phyloP scores from a whole-genome alignment of 164 flowering plant genomes.

The Aristolochia contorta region DNA sequence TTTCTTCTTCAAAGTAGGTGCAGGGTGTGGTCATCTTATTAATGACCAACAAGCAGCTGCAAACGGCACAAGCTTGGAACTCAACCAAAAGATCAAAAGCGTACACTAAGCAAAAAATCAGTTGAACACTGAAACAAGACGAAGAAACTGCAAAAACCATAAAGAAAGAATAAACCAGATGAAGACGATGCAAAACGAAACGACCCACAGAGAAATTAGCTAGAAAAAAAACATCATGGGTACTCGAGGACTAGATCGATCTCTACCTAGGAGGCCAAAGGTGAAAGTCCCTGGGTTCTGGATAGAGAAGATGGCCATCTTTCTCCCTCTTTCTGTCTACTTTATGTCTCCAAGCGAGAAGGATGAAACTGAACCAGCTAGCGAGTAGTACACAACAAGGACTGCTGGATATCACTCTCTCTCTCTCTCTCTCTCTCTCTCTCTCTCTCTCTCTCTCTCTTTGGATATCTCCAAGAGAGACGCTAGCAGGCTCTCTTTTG shows the following conservation, averaged over 20 bases:
- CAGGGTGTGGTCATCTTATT: too few species aligned
- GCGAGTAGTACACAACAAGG: not conserved
- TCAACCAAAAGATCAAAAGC: too few species aligned
- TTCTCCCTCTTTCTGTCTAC: not conserved
- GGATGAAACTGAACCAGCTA: not conserved
- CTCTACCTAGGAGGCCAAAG: constrained; percentile 42
- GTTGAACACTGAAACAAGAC: not conserved
- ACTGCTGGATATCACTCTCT: not conserved
- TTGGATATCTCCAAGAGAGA: not conserved
- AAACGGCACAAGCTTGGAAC: not conserved
- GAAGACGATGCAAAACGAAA: not conserved
- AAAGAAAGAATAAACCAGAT: too few species aligned
- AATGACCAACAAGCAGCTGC: not conserved
- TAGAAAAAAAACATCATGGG: too few species aligned
- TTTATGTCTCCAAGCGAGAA: not conserved
- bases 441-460: not conserved
- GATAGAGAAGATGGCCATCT: constrained; percentile 22
- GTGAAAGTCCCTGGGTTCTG: constrained; percentile 20
- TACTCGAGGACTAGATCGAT: not conserved
- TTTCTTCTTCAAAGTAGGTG: too few species aligned
- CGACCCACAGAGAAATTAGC: not conserved
- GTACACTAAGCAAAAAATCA: not conserved
- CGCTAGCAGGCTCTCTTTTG: not conserved
- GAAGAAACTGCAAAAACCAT: not conserved
- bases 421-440: not conserved